A percentile compares a stretch with the other conserved stretches of the same genome.
Conservation (phyloP, 2,329 filamentous ascomycete species). For the Aspergillus texensis region DNA sequence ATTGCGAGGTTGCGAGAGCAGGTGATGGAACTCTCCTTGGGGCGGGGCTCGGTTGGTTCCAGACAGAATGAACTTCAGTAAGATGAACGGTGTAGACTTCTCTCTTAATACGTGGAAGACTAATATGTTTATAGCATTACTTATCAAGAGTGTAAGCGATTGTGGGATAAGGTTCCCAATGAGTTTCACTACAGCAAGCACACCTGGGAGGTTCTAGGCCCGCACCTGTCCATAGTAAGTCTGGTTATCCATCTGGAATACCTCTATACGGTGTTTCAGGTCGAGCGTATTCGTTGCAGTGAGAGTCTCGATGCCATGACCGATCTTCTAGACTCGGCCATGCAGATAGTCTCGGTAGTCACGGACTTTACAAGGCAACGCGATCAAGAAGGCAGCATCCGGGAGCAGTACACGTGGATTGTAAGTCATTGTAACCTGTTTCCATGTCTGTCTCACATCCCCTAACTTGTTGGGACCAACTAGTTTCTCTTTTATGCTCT, state of each 20-base stretch:
- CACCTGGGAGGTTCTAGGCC: constrained; percentile 15
- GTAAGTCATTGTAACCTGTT: constrained; percentile 15
- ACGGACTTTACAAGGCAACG: constrained; percentile 22
- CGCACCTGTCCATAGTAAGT: constrained; percentile 12
- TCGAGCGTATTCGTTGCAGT: constrained; percentile 25
- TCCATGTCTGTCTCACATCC: not conserved
- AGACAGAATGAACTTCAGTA: not conserved
- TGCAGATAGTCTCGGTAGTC: constrained; percentile 24
- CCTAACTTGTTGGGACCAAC: not conserved
- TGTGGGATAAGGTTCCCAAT: constrained; percentile 21
- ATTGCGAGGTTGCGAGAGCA: constrained; percentile 27
- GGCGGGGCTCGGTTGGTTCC: not conserved
- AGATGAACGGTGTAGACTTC: not conserved
- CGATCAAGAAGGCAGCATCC: constrained; percentile 12
- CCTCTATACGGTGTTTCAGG: constrained; percentile 23
- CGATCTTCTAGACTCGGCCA: constrained; percentile 24
- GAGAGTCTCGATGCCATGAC: constrained; percentile 17
- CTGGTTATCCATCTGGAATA: constrained; percentile 26
- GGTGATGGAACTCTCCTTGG: constrained; percentile 26
- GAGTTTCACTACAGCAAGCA: constrained; percentile 22
- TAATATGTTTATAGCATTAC: not conserved
- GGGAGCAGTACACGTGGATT: constrained; percentile 21
- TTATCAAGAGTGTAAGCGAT: constrained; percentile 19
- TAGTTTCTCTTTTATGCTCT: constrained; percentile 25
- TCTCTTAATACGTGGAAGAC: not conserved